Conservation (phyloP, 2,329 filamentous ascomycete species). For the Ustilaginoidea virens region DNA sequence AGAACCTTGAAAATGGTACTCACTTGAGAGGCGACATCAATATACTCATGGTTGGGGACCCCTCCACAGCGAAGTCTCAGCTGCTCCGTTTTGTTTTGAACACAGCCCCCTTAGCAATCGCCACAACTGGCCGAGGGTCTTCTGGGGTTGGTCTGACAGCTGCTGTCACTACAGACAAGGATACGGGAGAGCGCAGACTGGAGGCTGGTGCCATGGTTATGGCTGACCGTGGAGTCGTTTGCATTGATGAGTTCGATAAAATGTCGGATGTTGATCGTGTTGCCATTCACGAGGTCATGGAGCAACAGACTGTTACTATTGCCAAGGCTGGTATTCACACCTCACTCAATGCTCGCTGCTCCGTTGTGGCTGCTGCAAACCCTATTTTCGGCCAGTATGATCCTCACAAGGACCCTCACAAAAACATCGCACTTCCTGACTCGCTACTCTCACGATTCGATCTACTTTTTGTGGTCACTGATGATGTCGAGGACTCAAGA, state of each 20-base stretch:
- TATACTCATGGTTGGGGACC: conserved; percentile 97
- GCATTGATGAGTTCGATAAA: conserved; percentile 98
- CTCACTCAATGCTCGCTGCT: conserved; percentile 89
- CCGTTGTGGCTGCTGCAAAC: conserved; percentile 90
- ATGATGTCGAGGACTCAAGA: conserved; percentile 89
- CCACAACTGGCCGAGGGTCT: conserved; percentile 89
- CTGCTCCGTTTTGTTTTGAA: conserved; percentile 92
- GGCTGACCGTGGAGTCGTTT: conserved; percentile 89
- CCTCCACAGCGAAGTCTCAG: conserved; percentile 97
- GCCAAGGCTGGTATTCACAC: conserved; percentile 98
- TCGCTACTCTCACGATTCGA: conserved; percentile 97
- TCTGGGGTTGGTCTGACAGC: conserved; percentile 96
- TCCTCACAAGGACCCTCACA: conserved; percentile 94
- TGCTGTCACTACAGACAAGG: conserved; percentile 90
- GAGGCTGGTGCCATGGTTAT: conserved; percentile 99
- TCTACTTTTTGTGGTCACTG: conserved; percentile 91
- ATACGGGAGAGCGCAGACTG: conserved; percentile 85
- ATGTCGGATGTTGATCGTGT: conserved; percentile 98
- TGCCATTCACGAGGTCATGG: conserved; percentile 99
- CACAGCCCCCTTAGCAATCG: conserved; percentile 89
- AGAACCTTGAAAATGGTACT: conserved; percentile 95
- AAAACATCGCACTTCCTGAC: conserved; percentile 94
- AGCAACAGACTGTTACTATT: conserved; percentile 98
- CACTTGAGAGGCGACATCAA: conserved; percentile 98
- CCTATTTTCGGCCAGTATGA: conserved; percentile 98